Percentiles rank a stretch among this genome's conserved stretches.
phyloP scores from a whole-genome alignment of 176 grass and related monocot genomes.

The Tillandsia fasciculata region DNA sequence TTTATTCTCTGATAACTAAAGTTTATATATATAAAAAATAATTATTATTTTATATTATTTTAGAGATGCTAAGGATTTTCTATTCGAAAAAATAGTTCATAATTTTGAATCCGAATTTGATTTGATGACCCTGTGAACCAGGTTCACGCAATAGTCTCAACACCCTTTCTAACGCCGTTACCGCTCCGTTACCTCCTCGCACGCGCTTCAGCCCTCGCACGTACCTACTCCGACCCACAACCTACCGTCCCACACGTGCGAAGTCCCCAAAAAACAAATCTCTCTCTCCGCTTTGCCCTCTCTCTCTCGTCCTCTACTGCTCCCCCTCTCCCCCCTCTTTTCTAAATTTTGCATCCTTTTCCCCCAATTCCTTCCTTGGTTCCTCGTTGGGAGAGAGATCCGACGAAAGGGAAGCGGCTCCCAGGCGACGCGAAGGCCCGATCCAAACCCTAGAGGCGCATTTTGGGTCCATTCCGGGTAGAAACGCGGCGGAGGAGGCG shows the following conservation, averaged over 20 bases:
- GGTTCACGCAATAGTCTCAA: neutral
- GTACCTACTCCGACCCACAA: slow-evolving; percentile 31
- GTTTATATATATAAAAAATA: too few species aligned
- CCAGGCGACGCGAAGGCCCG: neutral
- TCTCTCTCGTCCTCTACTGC: slow-evolving; percentile 16
- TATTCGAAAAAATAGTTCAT: too few species aligned
- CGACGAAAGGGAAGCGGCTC: slow-evolving; percentile 13
- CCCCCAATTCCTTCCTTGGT: neutral
- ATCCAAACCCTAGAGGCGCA: slow-evolving; percentile 38
- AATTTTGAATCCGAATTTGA: too few species aligned
- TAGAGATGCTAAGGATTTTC: too few species aligned
- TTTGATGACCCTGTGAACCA: too few species aligned
- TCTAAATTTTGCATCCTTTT: slow-evolving; percentile 12
- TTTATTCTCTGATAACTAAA: too few species aligned
- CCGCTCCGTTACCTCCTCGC: neutral
- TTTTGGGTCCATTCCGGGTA: slow-evolving; percentile 1
- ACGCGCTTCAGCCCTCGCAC: neutral
- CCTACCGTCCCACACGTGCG: slow-evolving; percentile 45
- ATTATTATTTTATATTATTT: too few species aligned
- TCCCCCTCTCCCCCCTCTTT: slow-evolving; percentile 33
- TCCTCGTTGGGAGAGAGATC: slow-evolving; percentile 25
- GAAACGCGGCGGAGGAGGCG: slow-evolving; percentile 7
- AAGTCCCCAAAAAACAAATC: slow-evolving; percentile 27
- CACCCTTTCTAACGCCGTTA: neutral
- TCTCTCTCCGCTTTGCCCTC: slow-evolving; percentile 19